These are phyloP conservation scores for Vitellaria paradoxa DNA, from an alignment of 179 eudicot species.

Conservation along the genomic window DNA sequence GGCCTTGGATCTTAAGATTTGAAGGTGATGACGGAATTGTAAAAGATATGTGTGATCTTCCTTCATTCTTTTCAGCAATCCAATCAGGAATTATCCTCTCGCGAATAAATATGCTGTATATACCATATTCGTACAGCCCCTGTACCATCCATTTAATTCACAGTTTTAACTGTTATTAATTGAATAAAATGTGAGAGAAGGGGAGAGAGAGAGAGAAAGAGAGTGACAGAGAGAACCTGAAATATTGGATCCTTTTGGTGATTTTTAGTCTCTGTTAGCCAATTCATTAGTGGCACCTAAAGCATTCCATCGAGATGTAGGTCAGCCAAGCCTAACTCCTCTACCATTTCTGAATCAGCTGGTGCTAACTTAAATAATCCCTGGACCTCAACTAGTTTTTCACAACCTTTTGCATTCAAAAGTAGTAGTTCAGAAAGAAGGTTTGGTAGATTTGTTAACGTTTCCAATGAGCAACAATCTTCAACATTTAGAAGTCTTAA, in stretches of 20 bases:
- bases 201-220: background rate
- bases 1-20: background rate
- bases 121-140: background rate
- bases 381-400: too few relatives aligned
- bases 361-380: too few relatives aligned
- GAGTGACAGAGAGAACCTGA: background rate
- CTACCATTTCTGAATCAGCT: too few relatives aligned
- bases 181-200: background rate
- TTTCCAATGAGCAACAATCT: background rate
- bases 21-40: background rate
- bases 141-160: background rate
- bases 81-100: background rate
- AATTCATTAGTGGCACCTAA: too few relatives aligned
- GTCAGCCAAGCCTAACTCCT: background rate
- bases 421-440: background rate
- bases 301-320: background rate
- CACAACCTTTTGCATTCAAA: background rate
- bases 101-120: too few relatives aligned
- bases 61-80: background rate
- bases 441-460: background rate
- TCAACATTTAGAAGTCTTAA: too few relatives aligned
- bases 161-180: background rate
- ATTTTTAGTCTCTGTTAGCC: background rate
- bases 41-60: background rate
- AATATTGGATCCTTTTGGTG: background rate